These are phyloP conservation scores for Paxillus ammoniavirescens DNA, from an alignment of 768 basidiomycete genomes.

Conservation along the genomic window DNA sequence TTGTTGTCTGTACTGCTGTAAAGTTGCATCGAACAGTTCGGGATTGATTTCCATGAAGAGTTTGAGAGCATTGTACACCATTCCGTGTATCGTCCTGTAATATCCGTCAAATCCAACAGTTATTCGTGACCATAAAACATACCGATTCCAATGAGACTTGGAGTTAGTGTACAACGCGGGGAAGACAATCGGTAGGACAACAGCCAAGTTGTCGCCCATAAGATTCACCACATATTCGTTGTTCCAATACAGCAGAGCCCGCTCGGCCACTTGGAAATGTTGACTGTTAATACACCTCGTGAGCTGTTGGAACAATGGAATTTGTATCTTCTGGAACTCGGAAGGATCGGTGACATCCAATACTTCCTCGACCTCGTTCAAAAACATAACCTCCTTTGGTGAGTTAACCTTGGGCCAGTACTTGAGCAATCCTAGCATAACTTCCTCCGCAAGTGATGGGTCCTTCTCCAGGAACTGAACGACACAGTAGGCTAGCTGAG, in stretches of 20 bases:
- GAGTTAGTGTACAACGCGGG: conserved; percentile 95
- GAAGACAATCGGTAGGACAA: conserved; percentile 94
- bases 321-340: conserved; percentile 95
- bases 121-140: conserved; percentile 27
- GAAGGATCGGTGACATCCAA: conserved; percentile 95
- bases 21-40: conserved; percentile 89
- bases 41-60: conserved; percentile 99
- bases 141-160: conserved; percentile 99
- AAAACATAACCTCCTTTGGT: conserved; percentile 99
- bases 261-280: conserved; percentile 99
- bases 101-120: conserved; percentile 8
- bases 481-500: conserved; percentile 98
- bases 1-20: conserved; percentile 90
- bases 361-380: conserved; percentile 99
- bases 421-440: conserved; percentile 92
- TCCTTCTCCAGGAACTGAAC: conserved; percentile 99
- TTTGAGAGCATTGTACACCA: conserved; percentile 98
- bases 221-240: conserved; percentile 99
- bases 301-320: conserved; percentile 89
- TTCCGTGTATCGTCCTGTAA: conserved; percentile 91
- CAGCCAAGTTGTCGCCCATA: conserved; percentile 92
- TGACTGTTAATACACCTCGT: conserved; percentile 98
- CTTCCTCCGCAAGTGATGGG: conserved; percentile 86
- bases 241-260: conserved; percentile 97
- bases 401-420: conserved; percentile 99